Conservation (phyloP, 2,329 filamentous ascomycete genomes). For the Colletotrichum orbiculare region DNA sequence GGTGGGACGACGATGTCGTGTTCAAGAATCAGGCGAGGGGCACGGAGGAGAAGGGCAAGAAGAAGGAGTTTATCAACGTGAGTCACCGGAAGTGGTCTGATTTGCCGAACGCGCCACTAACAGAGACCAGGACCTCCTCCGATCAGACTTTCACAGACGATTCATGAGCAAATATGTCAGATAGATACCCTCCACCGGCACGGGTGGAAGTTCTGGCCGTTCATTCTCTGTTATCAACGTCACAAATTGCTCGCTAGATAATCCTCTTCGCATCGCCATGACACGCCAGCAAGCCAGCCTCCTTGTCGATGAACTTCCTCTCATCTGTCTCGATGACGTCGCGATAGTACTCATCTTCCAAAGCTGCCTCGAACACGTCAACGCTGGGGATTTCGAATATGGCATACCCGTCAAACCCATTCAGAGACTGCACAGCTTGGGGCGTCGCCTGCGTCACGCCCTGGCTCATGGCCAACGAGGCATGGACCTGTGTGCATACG, state of each 20-base stretch:
- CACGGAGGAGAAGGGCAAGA: conserved; percentile 88
- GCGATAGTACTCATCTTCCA: conserved; percentile 46
- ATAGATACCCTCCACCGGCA: conserved; percentile 46
- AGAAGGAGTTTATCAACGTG: conserved; percentile 97
- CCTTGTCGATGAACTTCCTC: conserved; percentile 44
- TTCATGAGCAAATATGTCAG: conserved; percentile 85
- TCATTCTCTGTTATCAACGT: not conserved
- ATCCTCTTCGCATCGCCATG: conserved; percentile 40
- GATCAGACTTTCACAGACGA: conserved; percentile 96
- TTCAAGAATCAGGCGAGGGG: conserved; percentile 99
- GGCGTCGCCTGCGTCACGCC: conserved; percentile 35
- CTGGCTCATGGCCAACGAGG: conserved; percentile 41
- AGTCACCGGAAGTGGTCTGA: conserved; percentile 46
- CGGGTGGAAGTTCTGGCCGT: conserved; percentile 1
- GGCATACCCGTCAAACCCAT: conserved; percentile 45
- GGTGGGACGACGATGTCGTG: conserved; percentile 98
- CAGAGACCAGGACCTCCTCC: conserved; percentile 75
- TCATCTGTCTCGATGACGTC: conserved; percentile 45
- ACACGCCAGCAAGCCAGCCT: conserved; percentile 39
- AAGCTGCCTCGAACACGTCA: conserved; percentile 42
- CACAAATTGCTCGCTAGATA: not conserved
- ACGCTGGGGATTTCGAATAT: conserved; percentile 44
- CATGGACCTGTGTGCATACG: conserved; percentile 40
- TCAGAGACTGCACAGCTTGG: conserved; percentile 36
- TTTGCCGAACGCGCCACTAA: conserved; percentile 40